Evolutionary conservation across 2,329 filamentous ascomycete genomes (phyloP).

Genomic region (Plenodomus tracheiphilus): DNA sequence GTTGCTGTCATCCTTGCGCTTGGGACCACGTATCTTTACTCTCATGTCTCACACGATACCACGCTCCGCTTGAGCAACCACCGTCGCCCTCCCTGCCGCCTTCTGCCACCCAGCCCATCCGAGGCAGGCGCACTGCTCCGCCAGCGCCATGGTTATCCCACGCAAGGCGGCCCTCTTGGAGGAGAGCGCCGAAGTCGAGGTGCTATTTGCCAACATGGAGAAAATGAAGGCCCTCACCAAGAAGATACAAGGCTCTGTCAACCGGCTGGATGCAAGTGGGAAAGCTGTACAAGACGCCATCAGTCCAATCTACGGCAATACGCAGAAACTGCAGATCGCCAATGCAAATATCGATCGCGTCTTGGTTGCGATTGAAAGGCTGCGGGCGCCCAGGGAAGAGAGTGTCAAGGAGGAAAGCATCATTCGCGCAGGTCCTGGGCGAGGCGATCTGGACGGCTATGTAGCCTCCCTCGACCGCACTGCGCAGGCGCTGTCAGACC

Average conservation of each 20-base stretch:
- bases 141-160: constrained; percentile 54
- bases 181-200: constrained; percentile 70
- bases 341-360: constrained; percentile 88
- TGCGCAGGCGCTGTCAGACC: constrained; percentile 78
- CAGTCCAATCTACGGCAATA: constrained; percentile 90
- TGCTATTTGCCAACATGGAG: constrained; percentile 72
- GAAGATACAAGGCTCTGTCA: constrained; percentile 89
- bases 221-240: constrained; percentile 93
- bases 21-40: constrained; percentile 1
- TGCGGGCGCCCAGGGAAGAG: constrained; percentile 89
- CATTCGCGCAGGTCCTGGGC: constrained; percentile 68
- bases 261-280: constrained; percentile 81
- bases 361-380: constrained; percentile 81
- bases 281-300: constrained; percentile 91
- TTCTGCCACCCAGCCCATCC: not conserved
- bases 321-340: constrained; percentile 83
- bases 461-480: constrained; percentile 87
- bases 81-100: not conserved
- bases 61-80: not conserved
- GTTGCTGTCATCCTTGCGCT: constrained; percentile 1
- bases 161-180: constrained; percentile 63
- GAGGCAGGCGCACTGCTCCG: constrained; percentile 20
- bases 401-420: constrained; percentile 91
- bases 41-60: constrained; percentile 1
- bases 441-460: constrained; percentile 80